Evolutionary conservation across 805 yeast genomes (phyloP).

Genomic region (Hanseniaspora meyeri): DNA sequence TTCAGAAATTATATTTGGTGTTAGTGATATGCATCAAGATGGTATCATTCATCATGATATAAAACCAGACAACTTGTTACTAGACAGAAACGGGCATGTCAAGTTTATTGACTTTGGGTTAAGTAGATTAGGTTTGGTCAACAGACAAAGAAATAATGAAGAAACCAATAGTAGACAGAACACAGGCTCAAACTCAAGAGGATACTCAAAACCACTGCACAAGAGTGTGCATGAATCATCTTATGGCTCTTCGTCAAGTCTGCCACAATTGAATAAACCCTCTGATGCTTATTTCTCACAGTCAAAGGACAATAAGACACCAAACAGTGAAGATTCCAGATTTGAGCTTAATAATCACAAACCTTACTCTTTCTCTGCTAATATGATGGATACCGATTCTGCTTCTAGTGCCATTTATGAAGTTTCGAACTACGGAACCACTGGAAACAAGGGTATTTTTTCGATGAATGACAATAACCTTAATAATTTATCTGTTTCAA

Average conservation of each 20-base stretch:
- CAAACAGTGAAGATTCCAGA: not conserved
- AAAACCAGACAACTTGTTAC: constrained; percentile 85
- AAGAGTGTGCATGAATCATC: not conserved
- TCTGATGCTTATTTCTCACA: not conserved
- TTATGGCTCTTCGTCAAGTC: constrained; percentile 5
- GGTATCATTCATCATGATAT: constrained; percentile 91
- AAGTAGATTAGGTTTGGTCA: constrained; percentile 75
- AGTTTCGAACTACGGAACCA: not conserved
- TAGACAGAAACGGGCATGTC: constrained; percentile 77
- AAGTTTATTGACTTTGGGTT: constrained; percentile 93
- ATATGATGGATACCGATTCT: not conserved
- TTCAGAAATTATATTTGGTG: constrained; percentile 84
- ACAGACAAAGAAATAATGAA: constrained; percentile 46
- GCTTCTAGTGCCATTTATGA: constrained; percentile 1
- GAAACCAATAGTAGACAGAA: constrained; percentile 5
- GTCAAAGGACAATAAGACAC: not conserved
- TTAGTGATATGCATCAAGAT: constrained; percentile 72
- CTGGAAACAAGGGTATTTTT: not conserved
- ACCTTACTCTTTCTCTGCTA: not conserved
- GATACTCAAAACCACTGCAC: not conserved
- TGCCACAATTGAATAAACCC: not conserved
- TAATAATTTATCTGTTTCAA: not conserved
- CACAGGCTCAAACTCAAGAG: not conserved
- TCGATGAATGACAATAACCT: not conserved
- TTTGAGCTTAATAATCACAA: not conserved